phyloP scores from a whole-genome alignment of 2,329 filamentous ascomycete genomes.

The Penicillium sp. region DNA sequence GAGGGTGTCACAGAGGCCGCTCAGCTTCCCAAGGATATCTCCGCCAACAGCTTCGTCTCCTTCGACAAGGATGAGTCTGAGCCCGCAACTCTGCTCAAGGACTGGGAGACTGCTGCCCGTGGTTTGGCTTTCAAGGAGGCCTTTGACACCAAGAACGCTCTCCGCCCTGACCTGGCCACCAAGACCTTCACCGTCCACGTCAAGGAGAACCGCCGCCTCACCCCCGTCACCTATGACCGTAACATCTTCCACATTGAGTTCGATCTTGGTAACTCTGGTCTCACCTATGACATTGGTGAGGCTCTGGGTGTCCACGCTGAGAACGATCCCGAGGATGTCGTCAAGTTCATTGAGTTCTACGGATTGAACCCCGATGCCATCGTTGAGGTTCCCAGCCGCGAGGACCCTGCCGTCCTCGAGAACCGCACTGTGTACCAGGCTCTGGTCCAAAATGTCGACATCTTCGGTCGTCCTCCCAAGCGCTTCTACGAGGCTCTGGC shows the following conservation, averaged over 20 bases:
- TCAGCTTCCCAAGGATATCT: constrained; percentile 67
- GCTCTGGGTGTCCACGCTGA: constrained; percentile 95
- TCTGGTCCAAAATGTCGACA: constrained; percentile 89
- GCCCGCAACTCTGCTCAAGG: constrained; percentile 67
- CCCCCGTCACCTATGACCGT: constrained; percentile 85
- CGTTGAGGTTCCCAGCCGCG: constrained; percentile 88
- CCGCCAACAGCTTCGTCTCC: constrained; percentile 78
- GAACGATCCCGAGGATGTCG: constrained; percentile 80
- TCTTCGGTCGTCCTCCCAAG: constrained; percentile 96
- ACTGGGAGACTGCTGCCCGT: constrained; percentile 86
- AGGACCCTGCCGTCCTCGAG: constrained; percentile 75
- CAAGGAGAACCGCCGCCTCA: constrained; percentile 93
- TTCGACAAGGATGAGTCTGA: constrained; percentile 80
- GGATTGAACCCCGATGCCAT: constrained; percentile 81
- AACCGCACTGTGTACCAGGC: constrained; percentile 93
- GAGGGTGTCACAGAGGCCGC: constrained; percentile 53
- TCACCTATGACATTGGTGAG: constrained; percentile 97
- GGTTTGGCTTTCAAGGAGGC: constrained; percentile 93
- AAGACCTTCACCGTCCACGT: constrained; percentile 89
- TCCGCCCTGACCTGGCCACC: constrained; percentile 84
- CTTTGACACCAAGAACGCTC: constrained; percentile 72
- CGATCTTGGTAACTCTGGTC: constrained; percentile 85
- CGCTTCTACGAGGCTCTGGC: constrained; percentile 94
- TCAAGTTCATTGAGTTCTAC: constrained; percentile 88
- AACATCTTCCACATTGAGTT: constrained; percentile 99